Evolutionary conservation across 2,329 filamentous ascomycete species (phyloP), one percentile per base, ranked within the genome.

Genomic region (Colletotrichum sp.): DNA sequence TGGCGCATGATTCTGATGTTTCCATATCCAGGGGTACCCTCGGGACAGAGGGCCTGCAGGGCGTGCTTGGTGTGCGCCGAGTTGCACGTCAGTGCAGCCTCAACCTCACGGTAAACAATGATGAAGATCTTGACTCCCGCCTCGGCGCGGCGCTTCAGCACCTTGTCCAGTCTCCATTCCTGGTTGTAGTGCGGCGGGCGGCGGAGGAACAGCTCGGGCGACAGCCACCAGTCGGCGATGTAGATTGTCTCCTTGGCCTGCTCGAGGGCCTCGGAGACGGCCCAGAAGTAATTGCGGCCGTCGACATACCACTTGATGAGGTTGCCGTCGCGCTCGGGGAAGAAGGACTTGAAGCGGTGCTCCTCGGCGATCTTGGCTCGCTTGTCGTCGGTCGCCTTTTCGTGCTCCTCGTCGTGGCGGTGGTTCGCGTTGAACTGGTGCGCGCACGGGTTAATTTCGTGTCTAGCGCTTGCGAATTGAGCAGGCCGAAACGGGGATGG

Each of bases 251-350:
- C 96, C 81, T 94, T 94, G 48, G 97, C 97, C 75, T 93, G 90
- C 78, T 99, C 96, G n/a, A 99, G 89, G 0, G 96, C 96, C 39
- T 93, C 92, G 0, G 96, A 98, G 13, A 99, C 96, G 21, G 97
- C 92, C 93, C 96, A 98, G 84, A 97, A 98, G 85, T 99, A 99
- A 85, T 99, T 95, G 77, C 96, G 90, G 4, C 96, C 97, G 83
- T 99, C 97, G 13, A 99, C 95, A 85, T 98, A 99, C 96, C 96
- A 99, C 87, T 99, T 99, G 83, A 97, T 89, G 74, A 94, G 89
- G 84, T 99, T 98, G 32, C 93, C 94, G 13, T 96, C 93, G 59
- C 93, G 92, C 83, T 96, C 93, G 0, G 96, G 96, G 48, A 98
- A 98, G 85, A 95, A 99, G 6, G 95, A 98, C n/a, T 94, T 84